phyloP scores from a whole-genome alignment of 805 yeast genomes.

The Sugiyamaella smithiae region DNA sequence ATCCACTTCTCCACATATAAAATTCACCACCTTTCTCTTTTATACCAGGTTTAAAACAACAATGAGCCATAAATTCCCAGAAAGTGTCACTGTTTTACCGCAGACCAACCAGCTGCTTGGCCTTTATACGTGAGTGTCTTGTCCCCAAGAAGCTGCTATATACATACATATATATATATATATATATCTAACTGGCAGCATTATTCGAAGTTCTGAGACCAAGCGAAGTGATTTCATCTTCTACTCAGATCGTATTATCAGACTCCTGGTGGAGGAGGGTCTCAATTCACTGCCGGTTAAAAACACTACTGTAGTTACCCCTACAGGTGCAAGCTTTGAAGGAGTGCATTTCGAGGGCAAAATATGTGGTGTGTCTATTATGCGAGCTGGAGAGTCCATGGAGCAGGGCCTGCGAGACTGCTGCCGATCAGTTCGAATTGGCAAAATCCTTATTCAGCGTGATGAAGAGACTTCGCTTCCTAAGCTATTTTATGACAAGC shows the following conservation, averaged over 20 bases:
- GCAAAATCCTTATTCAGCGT: constrained; percentile 94
- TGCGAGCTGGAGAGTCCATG: constrained; percentile 99
- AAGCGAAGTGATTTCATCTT: constrained; percentile 90
- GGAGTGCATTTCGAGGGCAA: constrained; percentile 87
- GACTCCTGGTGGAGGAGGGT: constrained; percentile 93
- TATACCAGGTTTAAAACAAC: neutral
- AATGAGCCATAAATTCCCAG: constrained; percentile 19
- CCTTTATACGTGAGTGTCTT: constrained; percentile 57
- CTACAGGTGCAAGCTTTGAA: constrained; percentile 57
- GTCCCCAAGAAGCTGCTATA: no score
- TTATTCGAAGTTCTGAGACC: constrained; percentile 79
- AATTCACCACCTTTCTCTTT: neutral
- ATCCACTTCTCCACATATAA: neutral
- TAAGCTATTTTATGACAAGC: constrained; percentile 84
- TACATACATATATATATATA: no score
- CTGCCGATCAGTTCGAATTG: constrained; percentile 92
- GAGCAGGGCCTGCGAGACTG: constrained; percentile 98
- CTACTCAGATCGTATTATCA: constrained; percentile 90
- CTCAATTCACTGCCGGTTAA: constrained; percentile 91
- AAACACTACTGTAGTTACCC: constrained; percentile 63
- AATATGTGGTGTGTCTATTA: constrained; percentile 97
- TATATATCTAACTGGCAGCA: constrained; percentile 36
- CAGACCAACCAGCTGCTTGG: constrained; percentile 90
- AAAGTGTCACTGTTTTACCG: constrained; percentile 67
- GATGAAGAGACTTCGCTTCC: constrained; percentile 97